Percentiles rank a stretch among this genome's conserved stretches.
Evolutionary conservation across 495 filamentous ascomycete species (phyloP).

Genomic region (Echria macrotheca): DNA sequence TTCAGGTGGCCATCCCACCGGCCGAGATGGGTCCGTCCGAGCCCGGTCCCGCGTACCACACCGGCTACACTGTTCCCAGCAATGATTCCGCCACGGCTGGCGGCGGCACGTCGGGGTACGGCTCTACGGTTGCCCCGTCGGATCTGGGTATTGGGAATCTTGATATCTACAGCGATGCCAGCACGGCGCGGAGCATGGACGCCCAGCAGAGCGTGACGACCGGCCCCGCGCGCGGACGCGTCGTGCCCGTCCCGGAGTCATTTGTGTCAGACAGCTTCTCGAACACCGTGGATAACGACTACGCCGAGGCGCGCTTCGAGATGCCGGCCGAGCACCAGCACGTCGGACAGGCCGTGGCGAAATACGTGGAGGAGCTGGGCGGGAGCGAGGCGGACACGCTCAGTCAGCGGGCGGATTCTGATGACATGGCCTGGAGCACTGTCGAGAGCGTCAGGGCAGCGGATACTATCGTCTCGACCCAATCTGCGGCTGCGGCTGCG

Average conservation of each 20-base stretch:
- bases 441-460: conserved; percentile 1
- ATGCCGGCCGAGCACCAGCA: conserved; percentile 24
- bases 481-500: no score
- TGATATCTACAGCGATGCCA: conserved; percentile 12
- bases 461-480: no score
- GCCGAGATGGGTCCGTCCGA: conserved; percentile 37
- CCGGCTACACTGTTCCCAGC: conserved; percentile 30
- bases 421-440: conserved; percentile 4
- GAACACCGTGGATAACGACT: conserved; percentile 11
- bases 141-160: conserved; percentile 20
- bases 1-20: conserved; percentile 31
- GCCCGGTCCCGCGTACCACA: conserved; percentile 41
- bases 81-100: not conserved
- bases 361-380: conserved; percentile 9
- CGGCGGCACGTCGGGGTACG: not conserved
- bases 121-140: conserved; percentile 15
- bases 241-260: conserved; percentile 10
- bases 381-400: not conserved
- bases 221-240: conserved; percentile 2
- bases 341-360: conserved; percentile 16
- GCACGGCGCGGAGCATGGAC: conserved; percentile 19
- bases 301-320: conserved; percentile 18
- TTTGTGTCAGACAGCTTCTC: conserved; percentile 20
- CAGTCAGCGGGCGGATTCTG: no score
- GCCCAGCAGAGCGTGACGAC: conserved; percentile 23